These are phyloP conservation scores for Zymoseptoria ardabiliae DNA, from an alignment of 2,329 filamentous ascomycete species.

Conservation along the genomic window DNA sequence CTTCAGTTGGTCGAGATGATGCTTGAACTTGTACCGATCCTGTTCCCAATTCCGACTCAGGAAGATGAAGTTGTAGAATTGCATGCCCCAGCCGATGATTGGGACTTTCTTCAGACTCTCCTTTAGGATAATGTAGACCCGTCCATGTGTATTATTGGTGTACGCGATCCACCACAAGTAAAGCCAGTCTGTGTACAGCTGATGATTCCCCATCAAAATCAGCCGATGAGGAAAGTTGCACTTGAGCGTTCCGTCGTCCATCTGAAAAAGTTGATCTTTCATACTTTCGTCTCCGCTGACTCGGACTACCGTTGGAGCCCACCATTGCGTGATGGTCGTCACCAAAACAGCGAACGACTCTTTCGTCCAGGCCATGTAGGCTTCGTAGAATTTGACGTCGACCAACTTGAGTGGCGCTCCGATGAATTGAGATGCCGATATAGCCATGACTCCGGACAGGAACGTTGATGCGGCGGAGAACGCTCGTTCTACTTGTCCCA, in stretches of 20 bases:
- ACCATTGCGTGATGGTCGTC: conserved; percentile 76
- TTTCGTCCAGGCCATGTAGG: conserved; percentile 83
- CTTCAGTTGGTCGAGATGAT: conserved; percentile 65
- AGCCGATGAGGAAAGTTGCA: conserved; percentile 75
- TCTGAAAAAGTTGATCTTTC: conserved; percentile 63
- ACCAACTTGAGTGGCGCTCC: conserved; percentile 69
- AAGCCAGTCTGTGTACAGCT: conserved; percentile 85
- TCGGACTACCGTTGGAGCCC: conserved; percentile 74
- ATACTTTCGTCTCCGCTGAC: conserved; percentile 80
- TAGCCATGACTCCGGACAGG: conserved; percentile 44
- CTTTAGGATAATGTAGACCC: conserved; percentile 85
- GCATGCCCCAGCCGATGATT: conserved; percentile 70
- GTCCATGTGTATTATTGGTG: conserved; percentile 73
- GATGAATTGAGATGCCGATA: conserved; percentile 64
- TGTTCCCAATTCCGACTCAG: conserved; percentile 82
- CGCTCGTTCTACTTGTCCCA: conserved; percentile 43
- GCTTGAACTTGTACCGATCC: conserved; percentile 67
- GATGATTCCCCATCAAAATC: conserved; percentile 77
- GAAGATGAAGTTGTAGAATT: conserved; percentile 86
- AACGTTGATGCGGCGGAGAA: conserved; percentile 46
- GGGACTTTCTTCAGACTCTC: conserved; percentile 78
- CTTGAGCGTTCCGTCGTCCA: conserved; percentile 63
- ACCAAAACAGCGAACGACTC: conserved; percentile 71
- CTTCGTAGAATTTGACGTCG: conserved; percentile 71
- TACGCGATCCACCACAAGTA: conserved; percentile 95